Base-by-base conservation (phyloP, 345 rosid genomes). In the Hibiscus trionum region DNA sequence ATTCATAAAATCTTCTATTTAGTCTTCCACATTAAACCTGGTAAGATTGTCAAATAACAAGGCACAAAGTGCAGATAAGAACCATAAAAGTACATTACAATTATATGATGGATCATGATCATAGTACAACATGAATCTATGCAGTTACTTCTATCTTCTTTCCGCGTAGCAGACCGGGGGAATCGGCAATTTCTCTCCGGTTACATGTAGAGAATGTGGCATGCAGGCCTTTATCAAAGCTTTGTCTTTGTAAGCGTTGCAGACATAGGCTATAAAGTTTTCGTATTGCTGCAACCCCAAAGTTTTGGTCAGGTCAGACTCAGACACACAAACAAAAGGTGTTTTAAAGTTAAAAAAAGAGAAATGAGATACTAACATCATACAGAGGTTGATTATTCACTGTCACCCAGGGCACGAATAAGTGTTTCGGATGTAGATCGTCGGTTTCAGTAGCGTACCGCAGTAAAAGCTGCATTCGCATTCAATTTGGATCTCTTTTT, bases 381-480 rank as follows among this genome's bases (percentile, higher is more conserved):
- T 71, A 71, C 11, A 81, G 72, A 14, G 85, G 75, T 64, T 58
- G 78, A 44, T 71, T 39, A 19, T 85, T 79, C 26, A 85, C 77
- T 11, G 82, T 69, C 39, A 85, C 77, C 89, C 89, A 83, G 17
- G 86, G 87, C 39, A 82, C 17, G 61, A 63, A 68, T 27, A 67
- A 12, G 17, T 52, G 83, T 39, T 80, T 83, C n/a, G 85, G 87
- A 61, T 26, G 47, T 12, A 86, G 85, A 64, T 70, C 65, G n/a
- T 61, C 50, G 53, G 85, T 83, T 71, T 86, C 84, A 17, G 72
- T 11, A 42, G 70, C 81, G 52, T 78, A 49, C 35, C 49, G 33
- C 59, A 65, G 62, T 49, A 63, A 68, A 71, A 83, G 81, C 89
- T 86, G 85, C 79, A 73, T 47, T 27, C 12, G 3, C 29, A 56